Conservation (phyloP, 2,329 filamentous ascomycete species). For the Epichloe elymi region DNA sequence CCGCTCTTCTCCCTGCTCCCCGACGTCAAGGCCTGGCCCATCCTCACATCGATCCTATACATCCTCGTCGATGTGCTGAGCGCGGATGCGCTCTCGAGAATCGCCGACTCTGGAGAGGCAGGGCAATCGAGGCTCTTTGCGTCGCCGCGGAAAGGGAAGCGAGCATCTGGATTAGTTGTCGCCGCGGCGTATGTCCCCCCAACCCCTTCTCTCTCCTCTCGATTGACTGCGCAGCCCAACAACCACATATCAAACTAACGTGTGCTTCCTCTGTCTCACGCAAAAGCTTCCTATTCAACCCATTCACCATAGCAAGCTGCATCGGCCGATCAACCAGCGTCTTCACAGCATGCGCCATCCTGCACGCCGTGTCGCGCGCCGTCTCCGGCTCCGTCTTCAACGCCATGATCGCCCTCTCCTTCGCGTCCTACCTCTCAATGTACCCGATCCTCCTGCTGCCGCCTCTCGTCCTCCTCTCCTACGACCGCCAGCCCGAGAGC, state of each 20-base stretch:
- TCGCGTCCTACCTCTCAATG: constrained; percentile 83
- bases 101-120: constrained; percentile 72
- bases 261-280: too few species aligned
- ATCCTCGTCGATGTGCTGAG: constrained; percentile 69
- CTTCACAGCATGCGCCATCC: constrained; percentile 78
- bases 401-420: constrained; percentile 71
- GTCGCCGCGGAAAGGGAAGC: constrained; percentile 63
- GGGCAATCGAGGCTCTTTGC: constrained; percentile 60
- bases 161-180: constrained; percentile 62
- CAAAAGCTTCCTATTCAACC: constrained; percentile 81
- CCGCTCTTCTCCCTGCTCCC: constrained; percentile 86
- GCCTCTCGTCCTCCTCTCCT: constrained; percentile 68
- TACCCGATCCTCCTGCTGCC: constrained; percentile 81
- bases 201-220: not conserved
- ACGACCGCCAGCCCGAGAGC: constrained; percentile 43
- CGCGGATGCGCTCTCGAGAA: constrained; percentile 63
- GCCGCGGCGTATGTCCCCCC: constrained; percentile 54
- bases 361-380: constrained; percentile 72
- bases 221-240: not conserved
- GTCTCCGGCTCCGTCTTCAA: constrained; percentile 59
- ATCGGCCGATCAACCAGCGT: constrained; percentile 79
- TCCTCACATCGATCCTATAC: constrained; percentile 71
- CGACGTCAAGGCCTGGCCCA: constrained; percentile 48
- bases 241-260: not conserved
- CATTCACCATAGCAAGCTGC: constrained; percentile 84